A percentile compares a stretch with the other conserved stretches of the same genome.
These are phyloP conservation scores for Fusarium palustre DNA, from an alignment of 2,329 filamentous ascomycete species.

Conservation along the genomic window DNA sequence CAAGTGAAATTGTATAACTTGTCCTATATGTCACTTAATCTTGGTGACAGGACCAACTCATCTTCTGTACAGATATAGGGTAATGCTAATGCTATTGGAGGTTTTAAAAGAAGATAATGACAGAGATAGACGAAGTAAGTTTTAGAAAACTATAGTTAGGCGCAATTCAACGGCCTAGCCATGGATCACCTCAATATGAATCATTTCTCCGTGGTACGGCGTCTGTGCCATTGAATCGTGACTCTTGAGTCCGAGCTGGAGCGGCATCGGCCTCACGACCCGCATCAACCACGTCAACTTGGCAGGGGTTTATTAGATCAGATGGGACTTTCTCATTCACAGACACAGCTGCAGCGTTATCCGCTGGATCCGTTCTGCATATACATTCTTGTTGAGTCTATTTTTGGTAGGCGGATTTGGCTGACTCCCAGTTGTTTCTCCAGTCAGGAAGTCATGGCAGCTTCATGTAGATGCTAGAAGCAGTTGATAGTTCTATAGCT, in stretches of 20 bases:
- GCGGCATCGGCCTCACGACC: not conserved
- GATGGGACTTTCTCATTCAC: not conserved
- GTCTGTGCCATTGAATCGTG: not conserved
- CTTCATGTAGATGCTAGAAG: no score
- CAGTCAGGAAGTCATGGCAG: not conserved
- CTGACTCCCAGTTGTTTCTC: not conserved
- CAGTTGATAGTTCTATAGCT: no score
- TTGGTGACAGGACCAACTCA: not conserved
- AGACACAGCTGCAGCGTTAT: not conserved
- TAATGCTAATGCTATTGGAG: not conserved
- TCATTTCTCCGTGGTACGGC: not conserved
- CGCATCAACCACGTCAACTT: not conserved
- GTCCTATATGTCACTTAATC: not conserved
- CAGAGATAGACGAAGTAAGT: accelerated
- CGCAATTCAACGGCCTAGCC: accelerated
- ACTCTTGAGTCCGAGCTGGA: not conserved
- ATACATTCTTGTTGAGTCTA: not conserved
- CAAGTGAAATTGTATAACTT: no score
- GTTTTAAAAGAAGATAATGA: not conserved
- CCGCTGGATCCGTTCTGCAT: not conserved
- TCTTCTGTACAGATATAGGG: not conserved
- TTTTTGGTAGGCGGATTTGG: not conserved
- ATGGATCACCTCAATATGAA: accelerated
- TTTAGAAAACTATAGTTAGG: no score
- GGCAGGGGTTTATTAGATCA: not conserved